These are phyloP conservation scores for Colletotrichum viniferum DNA, from an alignment of 2,329 filamentous ascomycete species.

Conservation along the genomic window DNA sequence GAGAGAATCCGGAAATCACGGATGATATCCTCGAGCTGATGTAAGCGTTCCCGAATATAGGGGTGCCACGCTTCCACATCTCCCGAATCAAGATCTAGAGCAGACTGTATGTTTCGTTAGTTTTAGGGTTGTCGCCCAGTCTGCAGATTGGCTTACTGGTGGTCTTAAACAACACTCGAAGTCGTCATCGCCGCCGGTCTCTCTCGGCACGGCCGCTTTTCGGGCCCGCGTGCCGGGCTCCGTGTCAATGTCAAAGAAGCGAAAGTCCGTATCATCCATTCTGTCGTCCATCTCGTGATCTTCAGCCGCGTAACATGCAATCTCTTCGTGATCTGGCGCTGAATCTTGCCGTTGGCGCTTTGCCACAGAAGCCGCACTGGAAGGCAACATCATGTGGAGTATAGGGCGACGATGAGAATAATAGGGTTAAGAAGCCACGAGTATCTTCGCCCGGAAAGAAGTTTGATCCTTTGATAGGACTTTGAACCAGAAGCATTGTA, in stretches of 20 bases:
- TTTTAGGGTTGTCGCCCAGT: not conserved
- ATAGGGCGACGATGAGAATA: not conserved
- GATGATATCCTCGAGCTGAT: not conserved
- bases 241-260: not conserved
- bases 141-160: not conserved
- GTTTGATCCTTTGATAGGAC: not conserved
- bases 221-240: not conserved
- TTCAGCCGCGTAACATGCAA: not conserved
- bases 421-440: not conserved
- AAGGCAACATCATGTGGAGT: not conserved
- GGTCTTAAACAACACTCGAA: not conserved
- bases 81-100: not conserved
- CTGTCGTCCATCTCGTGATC: not conserved
- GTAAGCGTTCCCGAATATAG: not conserved
- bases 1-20: not conserved
- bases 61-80: not conserved
- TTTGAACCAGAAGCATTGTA: not conserved
- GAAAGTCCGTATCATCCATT: not conserved
- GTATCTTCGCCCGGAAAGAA: not conserved
- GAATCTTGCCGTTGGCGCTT: not conserved
- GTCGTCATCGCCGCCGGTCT: not conserved
- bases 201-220: not conserved
- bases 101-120: not conserved
- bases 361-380: not conserved
- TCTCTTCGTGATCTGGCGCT: not conserved